These are phyloP conservation scores for Asterella californica DNA, from an alignment of 225 moss, liverwort and hornwort genomes.

Conservation along the genomic window DNA sequence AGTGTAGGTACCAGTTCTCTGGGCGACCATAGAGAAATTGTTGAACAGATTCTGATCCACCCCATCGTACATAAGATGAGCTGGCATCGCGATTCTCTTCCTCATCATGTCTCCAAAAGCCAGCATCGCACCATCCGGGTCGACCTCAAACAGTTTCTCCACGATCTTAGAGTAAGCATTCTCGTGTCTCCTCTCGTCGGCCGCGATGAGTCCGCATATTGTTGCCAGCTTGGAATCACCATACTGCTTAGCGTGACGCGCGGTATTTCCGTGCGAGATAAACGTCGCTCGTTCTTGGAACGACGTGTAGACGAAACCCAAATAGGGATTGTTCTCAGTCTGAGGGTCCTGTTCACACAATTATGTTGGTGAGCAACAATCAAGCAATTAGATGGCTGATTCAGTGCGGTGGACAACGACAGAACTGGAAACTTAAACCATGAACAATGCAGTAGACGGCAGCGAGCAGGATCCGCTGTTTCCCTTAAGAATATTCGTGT, in stretches of 20 bases:
- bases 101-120: conserved; percentile 73
- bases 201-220: conserved; percentile 61
- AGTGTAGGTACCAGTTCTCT: conserved; percentile 67
- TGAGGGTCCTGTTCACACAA: conserved; percentile 52
- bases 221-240: conserved; percentile 64
- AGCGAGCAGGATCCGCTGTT: not conserved
- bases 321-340: conserved; percentile 69
- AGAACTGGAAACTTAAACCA: not conserved
- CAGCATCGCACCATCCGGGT: conserved; percentile 66
- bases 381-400: not conserved
- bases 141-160: conserved; percentile 71
- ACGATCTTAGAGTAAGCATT: conserved; percentile 70
- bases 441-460: not conserved
- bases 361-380: not conserved
- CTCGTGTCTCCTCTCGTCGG: conserved; percentile 71
- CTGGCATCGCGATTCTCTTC: conserved; percentile 75
- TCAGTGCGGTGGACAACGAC: not conserved
- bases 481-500: not conserved
- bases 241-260: conserved; percentile 70
- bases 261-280: conserved; percentile 85
- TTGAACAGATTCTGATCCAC: conserved; percentile 50
- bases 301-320: conserved; percentile 69
- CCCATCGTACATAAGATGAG: conserved; percentile 67
- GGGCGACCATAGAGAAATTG: conserved; percentile 61
- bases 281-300: conserved; percentile 82